These are phyloP conservation scores for Xylariaceae sp. DNA, from an alignment of 2,329 filamentous ascomycete genomes.

Conservation along the genomic window DNA sequence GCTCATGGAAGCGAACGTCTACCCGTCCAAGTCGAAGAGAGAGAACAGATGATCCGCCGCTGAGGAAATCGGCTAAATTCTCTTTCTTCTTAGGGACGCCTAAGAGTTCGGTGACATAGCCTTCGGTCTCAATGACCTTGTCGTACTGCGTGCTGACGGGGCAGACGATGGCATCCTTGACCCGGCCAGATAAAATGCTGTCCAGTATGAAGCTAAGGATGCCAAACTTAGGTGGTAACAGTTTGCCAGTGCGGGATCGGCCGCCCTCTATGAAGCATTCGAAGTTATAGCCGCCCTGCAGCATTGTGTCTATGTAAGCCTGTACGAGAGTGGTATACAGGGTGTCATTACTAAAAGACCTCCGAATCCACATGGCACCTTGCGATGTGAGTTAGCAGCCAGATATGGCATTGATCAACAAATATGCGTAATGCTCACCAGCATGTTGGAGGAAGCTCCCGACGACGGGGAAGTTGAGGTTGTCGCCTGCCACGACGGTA, in stretches of 20 bases:
- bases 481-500: constrained; percentile 90
- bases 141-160: constrained; percentile 97
- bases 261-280: constrained; percentile 98
- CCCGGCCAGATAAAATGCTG: constrained; percentile 78
- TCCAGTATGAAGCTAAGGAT: constrained; percentile 90
- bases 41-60: constrained; percentile 74
- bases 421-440: constrained; percentile 39
- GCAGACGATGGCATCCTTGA: constrained; percentile 87
- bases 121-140: constrained; percentile 97
- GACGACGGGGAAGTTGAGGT: constrained; percentile 87
- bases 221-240: constrained; percentile 90
- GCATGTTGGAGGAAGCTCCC: constrained; percentile 89
- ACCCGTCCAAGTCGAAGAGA: constrained; percentile 85
- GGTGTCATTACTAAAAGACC: constrained; percentile 86
- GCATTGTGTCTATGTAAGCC: constrained; percentile 85
- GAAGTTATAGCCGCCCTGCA: constrained; percentile 88
- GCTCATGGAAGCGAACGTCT: constrained; percentile 92
- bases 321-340: constrained; percentile 92
- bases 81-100: constrained; percentile 95
- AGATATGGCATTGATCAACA: background rate
- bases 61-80: constrained; percentile 84
- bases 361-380: constrained; percentile 84
- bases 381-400: constrained; percentile 10
- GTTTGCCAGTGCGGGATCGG: constrained; percentile 85
- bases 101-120: constrained; percentile 89